phyloP scores from a whole-genome alignment of 805 yeast genomes.

The Huiozyma naganishii region DNA sequence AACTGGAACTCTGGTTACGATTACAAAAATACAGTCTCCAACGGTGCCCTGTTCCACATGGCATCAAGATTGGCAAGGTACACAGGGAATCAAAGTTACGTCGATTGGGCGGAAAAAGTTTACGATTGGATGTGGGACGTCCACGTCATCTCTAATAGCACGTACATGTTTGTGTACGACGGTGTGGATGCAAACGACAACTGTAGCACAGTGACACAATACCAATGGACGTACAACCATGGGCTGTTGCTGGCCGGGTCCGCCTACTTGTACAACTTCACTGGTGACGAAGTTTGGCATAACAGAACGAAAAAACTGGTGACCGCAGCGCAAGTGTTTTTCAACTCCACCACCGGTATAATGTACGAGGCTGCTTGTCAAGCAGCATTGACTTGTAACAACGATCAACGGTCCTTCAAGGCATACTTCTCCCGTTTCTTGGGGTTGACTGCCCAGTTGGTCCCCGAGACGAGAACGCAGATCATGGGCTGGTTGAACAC shows the following conservation, averaged over 20 bases:
- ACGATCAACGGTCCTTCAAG: slow-evolving; percentile 87
- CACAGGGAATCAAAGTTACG: slow-evolving; percentile 63
- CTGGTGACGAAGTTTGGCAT: slow-evolving; percentile 57
- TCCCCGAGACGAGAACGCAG: slow-evolving; percentile 37
- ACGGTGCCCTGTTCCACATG: slow-evolving; percentile 78
- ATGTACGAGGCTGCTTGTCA: slow-evolving; percentile 85
- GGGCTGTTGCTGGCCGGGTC: slow-evolving; percentile 71
- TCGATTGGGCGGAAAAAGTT: slow-evolving; percentile 60
- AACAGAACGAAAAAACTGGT: slow-evolving; percentile 46
- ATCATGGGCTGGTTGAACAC: slow-evolving; percentile 29
- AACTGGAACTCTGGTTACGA: slow-evolving; percentile 90
- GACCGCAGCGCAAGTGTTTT: slow-evolving; percentile 46
- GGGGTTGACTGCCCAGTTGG: slow-evolving; percentile 62
- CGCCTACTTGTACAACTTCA: slow-evolving; percentile 69
- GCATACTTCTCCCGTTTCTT: slow-evolving; percentile 69
- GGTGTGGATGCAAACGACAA: slow-evolving; percentile 52
- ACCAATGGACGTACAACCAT: slow-evolving; percentile 81
- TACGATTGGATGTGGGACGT: slow-evolving; percentile 71
- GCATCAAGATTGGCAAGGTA: slow-evolving; percentile 82
- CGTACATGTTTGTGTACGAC: slow-evolving; percentile 42
- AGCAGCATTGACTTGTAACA: slow-evolving; percentile 50
- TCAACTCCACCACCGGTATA: slow-evolving; percentile 35
- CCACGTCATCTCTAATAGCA: slow-evolving; percentile 33
- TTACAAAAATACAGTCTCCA: slow-evolving; percentile 85
- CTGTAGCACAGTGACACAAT: slow-evolving; percentile 48